Evolutionary conservation across 1,284 basidiomycete species (phyloP).

Genomic region (Entoloma clypeatum): DNA sequence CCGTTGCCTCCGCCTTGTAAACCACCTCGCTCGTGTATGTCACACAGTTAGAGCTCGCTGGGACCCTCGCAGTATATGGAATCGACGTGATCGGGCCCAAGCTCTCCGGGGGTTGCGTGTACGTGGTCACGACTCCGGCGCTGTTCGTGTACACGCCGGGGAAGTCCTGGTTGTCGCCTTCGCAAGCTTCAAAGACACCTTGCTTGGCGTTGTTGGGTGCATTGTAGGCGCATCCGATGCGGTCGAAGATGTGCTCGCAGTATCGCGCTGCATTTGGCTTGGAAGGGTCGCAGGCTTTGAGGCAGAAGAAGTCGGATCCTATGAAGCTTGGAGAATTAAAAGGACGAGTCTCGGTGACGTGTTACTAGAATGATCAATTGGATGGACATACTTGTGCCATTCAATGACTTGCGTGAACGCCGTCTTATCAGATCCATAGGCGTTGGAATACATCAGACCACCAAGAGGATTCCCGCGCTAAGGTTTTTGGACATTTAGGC

Average conservation of each 20-base stretch:
- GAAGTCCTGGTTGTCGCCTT: slow-evolving; percentile 43
- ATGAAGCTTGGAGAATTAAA: slow-evolving; percentile 21
- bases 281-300: slow-evolving; percentile 31
- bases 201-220: slow-evolving; percentile 22
- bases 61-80: slow-evolving; percentile 58
- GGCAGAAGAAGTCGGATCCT: slow-evolving; percentile 27
- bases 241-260: slow-evolving; percentile 27
- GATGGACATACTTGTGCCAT: slow-evolving; percentile 47
- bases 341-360: neutral
- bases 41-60: slow-evolving; percentile 61
- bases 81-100: slow-evolving; percentile 52
- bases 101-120: slow-evolving; percentile 58
- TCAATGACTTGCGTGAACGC: slow-evolving; percentile 47
- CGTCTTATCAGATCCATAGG: slow-evolving; percentile 37
- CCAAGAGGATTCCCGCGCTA: slow-evolving; percentile 53
- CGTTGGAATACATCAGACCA: slow-evolving; percentile 55
- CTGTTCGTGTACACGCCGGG: slow-evolving; percentile 30
- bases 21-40: slow-evolving; percentile 52
- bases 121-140: slow-evolving; percentile 41
- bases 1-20: slow-evolving; percentile 36
- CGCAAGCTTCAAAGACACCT: slow-evolving; percentile 17
- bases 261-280: slow-evolving; percentile 22
- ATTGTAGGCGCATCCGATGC: slow-evolving; percentile 28
- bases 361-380: neutral
- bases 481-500: neutral